Conservation (phyloP, 2,329 filamentous ascomycete genomes). For the Davidsoniella eucalypti region DNA sequence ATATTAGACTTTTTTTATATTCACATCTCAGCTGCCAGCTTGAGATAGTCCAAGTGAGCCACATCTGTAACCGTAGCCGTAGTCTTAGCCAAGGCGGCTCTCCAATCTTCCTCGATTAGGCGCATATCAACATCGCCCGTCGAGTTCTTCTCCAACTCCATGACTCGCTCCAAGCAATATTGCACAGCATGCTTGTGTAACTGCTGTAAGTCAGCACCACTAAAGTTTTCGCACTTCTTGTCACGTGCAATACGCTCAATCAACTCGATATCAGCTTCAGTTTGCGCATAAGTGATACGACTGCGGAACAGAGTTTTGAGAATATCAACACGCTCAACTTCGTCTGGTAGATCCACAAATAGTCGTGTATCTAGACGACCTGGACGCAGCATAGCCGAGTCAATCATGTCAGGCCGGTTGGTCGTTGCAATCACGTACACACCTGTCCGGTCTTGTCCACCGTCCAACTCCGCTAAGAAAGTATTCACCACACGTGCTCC, state of each 20-base stretch:
- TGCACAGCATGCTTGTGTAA: constrained; percentile 32
- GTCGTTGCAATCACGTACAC: constrained; percentile 93
- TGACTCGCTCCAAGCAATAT: constrained; percentile 28
- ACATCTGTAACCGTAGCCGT: constrained; percentile 33
- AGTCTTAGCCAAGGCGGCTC: constrained; percentile 31
- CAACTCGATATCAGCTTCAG: constrained; percentile 32
- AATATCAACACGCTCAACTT: constrained; percentile 71
- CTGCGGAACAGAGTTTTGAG: constrained; percentile 49
- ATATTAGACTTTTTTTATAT: no score
- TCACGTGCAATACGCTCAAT: constrained; percentile 52
- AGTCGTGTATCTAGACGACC: constrained; percentile 78
- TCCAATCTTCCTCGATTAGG: constrained; percentile 32
- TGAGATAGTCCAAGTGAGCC: constrained; percentile 15
- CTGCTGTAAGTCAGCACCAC: constrained; percentile 44
- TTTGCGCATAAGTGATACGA: constrained; percentile 22
- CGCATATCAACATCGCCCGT: constrained; percentile 18
- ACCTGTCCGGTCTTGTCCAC: constrained; percentile 59
- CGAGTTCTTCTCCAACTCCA: constrained; percentile 17
- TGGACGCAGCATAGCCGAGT: constrained; percentile 83
- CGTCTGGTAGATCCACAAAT: constrained; percentile 71
- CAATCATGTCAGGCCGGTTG: constrained; percentile 91
- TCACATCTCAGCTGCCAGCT: constrained; percentile 9
- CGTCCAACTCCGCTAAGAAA: constrained; percentile 84
- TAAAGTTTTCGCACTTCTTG: constrained; percentile 56
- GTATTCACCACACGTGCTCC: constrained; percentile 87